These are phyloP conservation scores for Ceratocystis huliohia DNA, from an alignment of 2,329 filamentous ascomycete genomes.

Conservation along the genomic window DNA sequence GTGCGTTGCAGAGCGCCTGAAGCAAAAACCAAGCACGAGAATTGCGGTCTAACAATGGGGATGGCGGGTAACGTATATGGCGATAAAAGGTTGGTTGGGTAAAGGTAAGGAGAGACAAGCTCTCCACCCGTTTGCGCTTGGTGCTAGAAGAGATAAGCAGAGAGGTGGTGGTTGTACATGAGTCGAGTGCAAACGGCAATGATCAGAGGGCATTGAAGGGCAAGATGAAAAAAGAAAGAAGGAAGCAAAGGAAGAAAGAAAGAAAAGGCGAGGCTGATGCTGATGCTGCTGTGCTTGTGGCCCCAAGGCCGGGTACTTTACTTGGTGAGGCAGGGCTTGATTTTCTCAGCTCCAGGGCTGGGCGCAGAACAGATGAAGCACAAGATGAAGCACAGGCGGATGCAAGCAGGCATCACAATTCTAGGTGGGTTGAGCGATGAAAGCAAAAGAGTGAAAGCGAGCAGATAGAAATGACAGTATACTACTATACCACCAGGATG, in stretches of 20 bases:
- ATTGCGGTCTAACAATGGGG: neutral
- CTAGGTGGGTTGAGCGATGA: too few relatives aligned
- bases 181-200: too few relatives aligned
- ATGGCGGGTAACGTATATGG: neutral
- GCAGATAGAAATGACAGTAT: too few relatives aligned
- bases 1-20: neutral
- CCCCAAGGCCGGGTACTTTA: neutral
- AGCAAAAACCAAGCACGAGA: neutral
- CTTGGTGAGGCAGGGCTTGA: neutral
- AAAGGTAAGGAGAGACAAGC: slow-evolving; percentile 4
- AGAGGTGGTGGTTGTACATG: neutral
- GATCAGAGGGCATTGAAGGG: too few relatives aligned
- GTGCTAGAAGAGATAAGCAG: neutral
- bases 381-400: too few relatives aligned
- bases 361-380: neutral
- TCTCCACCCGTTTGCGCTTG: neutral
- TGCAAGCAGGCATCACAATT: too few relatives aligned
- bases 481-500: too few relatives aligned
- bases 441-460: neutral
- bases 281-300: neutral
- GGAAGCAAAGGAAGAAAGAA: neutral
- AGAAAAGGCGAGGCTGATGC: neutral
- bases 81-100: neutral
- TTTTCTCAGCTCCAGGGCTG: neutral
- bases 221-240: too few relatives aligned